phyloP scores from a whole-genome alignment of 768 basidiomycete species.

The Vararia minispora region DNA sequence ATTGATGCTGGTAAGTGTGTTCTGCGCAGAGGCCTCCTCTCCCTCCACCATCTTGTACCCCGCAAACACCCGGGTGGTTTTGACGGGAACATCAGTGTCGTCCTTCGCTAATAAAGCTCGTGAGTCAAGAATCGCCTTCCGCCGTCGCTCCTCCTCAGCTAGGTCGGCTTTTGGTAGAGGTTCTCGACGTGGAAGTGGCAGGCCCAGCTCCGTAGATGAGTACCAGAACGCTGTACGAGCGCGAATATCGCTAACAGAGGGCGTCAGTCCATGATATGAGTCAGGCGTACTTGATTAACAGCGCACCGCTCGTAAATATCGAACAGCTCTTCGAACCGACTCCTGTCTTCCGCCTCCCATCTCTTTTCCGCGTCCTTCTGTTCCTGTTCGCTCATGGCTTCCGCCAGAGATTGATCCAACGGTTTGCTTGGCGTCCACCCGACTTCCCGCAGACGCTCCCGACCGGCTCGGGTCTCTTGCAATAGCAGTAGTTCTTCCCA shows the following conservation, averaged over 20 bases:
- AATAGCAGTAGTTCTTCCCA: constrained; percentile 63
- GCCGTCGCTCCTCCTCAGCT: constrained; percentile 52
- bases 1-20: no score
- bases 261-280: constrained; percentile 1
- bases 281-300: no score
- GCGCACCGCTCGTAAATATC: constrained; percentile 11
- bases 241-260: constrained; percentile 47
- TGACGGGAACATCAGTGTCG: constrained; percentile 42
- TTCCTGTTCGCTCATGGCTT: no score
- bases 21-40: constrained; percentile 5
- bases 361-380: no score
- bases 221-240: constrained; percentile 54
- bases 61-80: constrained; percentile 48
- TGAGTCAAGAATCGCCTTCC: constrained; percentile 51
- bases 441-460: constrained; percentile 38
- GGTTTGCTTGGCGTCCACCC: constrained; percentile 55
- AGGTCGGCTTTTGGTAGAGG: constrained; percentile 59
- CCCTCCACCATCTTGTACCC: constrained; percentile 34
- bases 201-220: constrained; percentile 47
- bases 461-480: constrained; percentile 46
- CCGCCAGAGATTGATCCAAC: no score
- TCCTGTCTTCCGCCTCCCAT: constrained; percentile 8
- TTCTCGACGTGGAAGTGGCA: constrained; percentile 47
- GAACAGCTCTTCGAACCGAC: constrained; percentile 11
- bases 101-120: constrained; percentile 34